Conservation (phyloP, 2,329 filamentous ascomycete species). For the Penicillium hesseltinei region DNA sequence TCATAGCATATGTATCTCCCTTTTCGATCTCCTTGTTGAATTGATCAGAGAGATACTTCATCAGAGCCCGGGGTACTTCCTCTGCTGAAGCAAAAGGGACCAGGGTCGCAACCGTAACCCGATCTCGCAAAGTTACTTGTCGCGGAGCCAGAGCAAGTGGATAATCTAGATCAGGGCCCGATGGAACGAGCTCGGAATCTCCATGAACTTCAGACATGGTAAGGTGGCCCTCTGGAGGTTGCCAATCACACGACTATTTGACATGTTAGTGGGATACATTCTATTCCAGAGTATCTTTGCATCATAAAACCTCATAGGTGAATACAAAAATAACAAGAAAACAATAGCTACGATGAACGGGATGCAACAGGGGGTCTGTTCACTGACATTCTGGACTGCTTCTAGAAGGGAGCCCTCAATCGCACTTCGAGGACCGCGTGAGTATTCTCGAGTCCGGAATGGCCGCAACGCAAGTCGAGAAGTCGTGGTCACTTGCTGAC, state of each 20-base stretch:
- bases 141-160: conserved; percentile 68
- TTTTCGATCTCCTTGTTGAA: conserved; percentile 88
- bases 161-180: conserved; percentile 48
- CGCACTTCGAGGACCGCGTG: conserved; percentile 44
- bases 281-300: background rate
- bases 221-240: conserved; percentile 18
- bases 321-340: conserved; percentile 4
- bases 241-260: conserved; percentile 38
- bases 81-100: conserved; percentile 76
- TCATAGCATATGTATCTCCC: conserved; percentile 89
- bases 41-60: conserved; percentile 76
- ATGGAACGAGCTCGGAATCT: conserved; percentile 32
- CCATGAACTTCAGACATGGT: conserved; percentile 40
- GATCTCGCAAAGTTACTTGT: conserved; percentile 78
- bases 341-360: conserved; percentile 1
- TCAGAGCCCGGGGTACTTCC: conserved; percentile 71
- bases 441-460: conserved; percentile 47
- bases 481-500: conserved; percentile 2
- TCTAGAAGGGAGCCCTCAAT: conserved; percentile 22
- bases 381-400: conserved; percentile 28
- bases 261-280: conserved; percentile 30
- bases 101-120: conserved; percentile 78
- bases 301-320: background rate
- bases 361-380: conserved; percentile 14
- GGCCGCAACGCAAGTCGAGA: conserved; percentile 34